Evolutionary conservation across 2,329 filamentous ascomycete genomes (phyloP), one percentile per base, ranked within the genome.

Genomic region (Botrytis squamosa): DNA sequence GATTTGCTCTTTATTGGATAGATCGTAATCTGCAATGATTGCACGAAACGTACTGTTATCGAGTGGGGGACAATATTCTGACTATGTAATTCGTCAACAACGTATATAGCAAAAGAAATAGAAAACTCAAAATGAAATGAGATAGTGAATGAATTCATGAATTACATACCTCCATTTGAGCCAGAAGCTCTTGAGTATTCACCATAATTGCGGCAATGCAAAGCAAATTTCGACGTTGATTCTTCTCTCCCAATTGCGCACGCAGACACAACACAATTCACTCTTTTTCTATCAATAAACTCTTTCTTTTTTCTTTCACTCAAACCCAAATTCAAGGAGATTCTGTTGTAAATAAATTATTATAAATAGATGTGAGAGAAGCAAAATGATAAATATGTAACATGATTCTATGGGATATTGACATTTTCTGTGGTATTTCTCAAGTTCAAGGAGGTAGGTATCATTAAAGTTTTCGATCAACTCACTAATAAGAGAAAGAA

Each of bases 21-120:
- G 84, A 77, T 94, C 88, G 82, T 90, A 93, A 79, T 98, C 95
- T 70, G 85, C 88, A 8, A 90, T 85, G 68, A 98, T 92, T 6
- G 93, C 91, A 71, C 91, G 87, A 74, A 98, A 88, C 20, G 95
- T 86, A 0, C 93, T 70, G 33, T 60, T 62, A 18, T 73, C 72
- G n/a, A 73, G 66, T 33, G 72, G 72, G 36, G 72, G 72, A 70
- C 72, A 73, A 49, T 73, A 73, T 62, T 73, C 72, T 46, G 44
- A 38, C 72, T 73, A 22, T 64, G 22, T 7, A 40, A 40, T 29
- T 9, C 16, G 60, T 72, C 57, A 72, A 44, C 46, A 67, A 4
- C 29, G n/a, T 22, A 46, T 36, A 49, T 22, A 33, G 16, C 9
- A 25, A 40, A 44, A 70, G 10, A 10, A 18, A 42, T 1, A 44